Base-by-base conservation (phyloP, 345 rosid genomes). In the Mallotus nudiflorus region DNA sequence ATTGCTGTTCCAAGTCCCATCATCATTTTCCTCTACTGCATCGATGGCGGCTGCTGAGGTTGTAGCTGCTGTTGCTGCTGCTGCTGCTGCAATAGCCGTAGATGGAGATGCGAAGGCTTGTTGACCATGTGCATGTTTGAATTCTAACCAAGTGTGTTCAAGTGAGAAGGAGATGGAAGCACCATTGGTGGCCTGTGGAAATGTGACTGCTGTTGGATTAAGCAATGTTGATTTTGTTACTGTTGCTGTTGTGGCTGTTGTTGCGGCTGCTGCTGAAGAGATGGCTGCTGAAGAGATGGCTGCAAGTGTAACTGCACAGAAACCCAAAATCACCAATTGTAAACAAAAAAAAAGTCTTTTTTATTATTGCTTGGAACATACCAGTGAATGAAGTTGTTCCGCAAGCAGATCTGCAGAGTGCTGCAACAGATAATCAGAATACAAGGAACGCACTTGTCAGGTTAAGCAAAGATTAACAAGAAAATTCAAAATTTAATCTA, bases 321-420 rank as follows among this genome's bases (percentile, higher is more conserved):
- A 66, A 70, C 63, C n/a, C 55, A 62, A 68, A 49, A 73, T 56
- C 45, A 22, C 18, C 56, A 51, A 19, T 62, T 61, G 28, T 10
- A 25, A 64, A 57, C 16, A 28, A 68, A 50, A 50, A 68, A 63
- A n/a, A n/a, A n/a, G n/a, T 55, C 14, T 33, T 27, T 10, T 20
- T 57, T n/a, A n/a, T n/a, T n/a, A n/a, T 50, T 2, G 24, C 40
- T 19, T 1, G 27, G 69, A 68, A 81, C 85, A 4, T 89, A 95
- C 99, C 99, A 87, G 87, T 65, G 87, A 68, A 70, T 78, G 74
- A 58, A 84, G 84, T 79, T 95, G 84, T 52, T 58, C 71, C 12
- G 90, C 96, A 70, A 95, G 97, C 84, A 92, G 84, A 85, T 95
- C 99, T 1, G 97, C 96, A 25, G 76, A 61, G 75, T 90, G 88